Evolutionary conservation across 2,329 filamentous ascomycete genomes (phyloP), one percentile per base, ranked within the genome.

Genomic region (Botryosphaeria dothidea): DNA sequence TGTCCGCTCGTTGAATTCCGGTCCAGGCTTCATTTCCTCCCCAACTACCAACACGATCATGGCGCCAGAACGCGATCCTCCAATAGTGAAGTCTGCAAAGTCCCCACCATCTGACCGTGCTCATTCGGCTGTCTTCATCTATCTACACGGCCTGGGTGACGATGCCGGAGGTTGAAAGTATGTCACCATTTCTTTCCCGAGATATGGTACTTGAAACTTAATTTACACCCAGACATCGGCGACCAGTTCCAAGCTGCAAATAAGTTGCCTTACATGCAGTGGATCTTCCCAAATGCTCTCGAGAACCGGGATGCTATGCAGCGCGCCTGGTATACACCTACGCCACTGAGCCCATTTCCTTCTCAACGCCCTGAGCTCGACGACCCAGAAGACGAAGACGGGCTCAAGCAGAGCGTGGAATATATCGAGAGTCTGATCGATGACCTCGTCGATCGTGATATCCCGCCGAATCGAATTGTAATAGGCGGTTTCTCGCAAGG

Each of bases 251-350:
- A 83, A 66, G 69, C 77, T 43, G 80, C 80, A 49, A 72, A 74
- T 66, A 85, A 84, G 71, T 75, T 85, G 4, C 77, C 81, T 0
- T 77, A 83, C 69, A 71, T 84, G 68, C 75, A 77, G 54, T 85
- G 82, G 82, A 73, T 84, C 45, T 77, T 85, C 29, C 83, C 84
- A 15, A 84, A 82, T 63, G 82, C 83, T 2, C 74, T 77, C 46
- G 75, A 81, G 43, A 80, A 83, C 68, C 78, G 74, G 64, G 80
- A 83, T 51, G 74, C 81, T 17, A 78, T 77, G 68, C 72, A 78
- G 25, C 81, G 77, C 66, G 83, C 80, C 21, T 85, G 81, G 83
- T 83, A 78, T 71, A 75, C 73, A 21, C 82, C 78, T 1, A 79
- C 75, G 15, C 68, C 67, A 19, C 75, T 80, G 67, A 75, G 71